Percentiles rank a stretch among this genome's conserved stretches.
phyloP scores from a whole-genome alignment of 2,329 filamentous ascomycete genomes.

The Arthroderma uncinatum region DNA sequence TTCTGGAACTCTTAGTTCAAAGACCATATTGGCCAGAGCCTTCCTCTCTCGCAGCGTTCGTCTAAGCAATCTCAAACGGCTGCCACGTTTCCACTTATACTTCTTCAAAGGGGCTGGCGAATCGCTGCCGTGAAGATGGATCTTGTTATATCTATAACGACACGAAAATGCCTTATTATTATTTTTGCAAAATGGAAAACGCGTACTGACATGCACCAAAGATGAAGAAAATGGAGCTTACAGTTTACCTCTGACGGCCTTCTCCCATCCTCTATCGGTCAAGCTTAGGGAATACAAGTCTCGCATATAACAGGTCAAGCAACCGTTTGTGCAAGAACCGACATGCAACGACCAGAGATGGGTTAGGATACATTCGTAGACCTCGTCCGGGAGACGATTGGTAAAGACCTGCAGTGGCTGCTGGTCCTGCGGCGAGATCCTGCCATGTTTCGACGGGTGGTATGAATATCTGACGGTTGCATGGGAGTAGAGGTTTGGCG shows the following conservation, averaged over 20 bases:
- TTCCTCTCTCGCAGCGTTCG: constrained; percentile 44
- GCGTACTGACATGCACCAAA: not conserved
- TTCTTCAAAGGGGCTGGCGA: constrained; percentile 37
- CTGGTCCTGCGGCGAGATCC: constrained; percentile 3
- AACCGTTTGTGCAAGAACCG: constrained; percentile 31
- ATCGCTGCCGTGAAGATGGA: constrained; percentile 40
- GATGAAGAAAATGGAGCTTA: constrained; percentile 25
- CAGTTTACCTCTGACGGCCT: constrained; percentile 40
- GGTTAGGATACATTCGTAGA: constrained; percentile 45
- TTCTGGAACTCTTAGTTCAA: constrained; percentile 43
- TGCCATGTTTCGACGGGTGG: constrained; percentile 28
- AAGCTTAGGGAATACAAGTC: constrained; percentile 45
- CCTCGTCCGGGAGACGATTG: constrained; percentile 41
- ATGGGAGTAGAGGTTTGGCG: constrained; percentile 30
- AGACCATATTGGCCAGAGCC: constrained; percentile 42
- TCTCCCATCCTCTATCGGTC: constrained; percentile 47
- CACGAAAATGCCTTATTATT: constrained; percentile 11
- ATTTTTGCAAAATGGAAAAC: not conserved
- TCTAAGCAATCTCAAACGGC: constrained; percentile 44
- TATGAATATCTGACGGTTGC: constrained; percentile 27
- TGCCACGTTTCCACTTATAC: constrained; percentile 39
- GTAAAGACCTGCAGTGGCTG: constrained; percentile 27
- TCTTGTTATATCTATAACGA: constrained; percentile 36
- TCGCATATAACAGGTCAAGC: constrained; percentile 44
- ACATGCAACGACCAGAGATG: constrained; percentile 41